Base-by-base conservation (phyloP, 2,329 filamentous ascomycete species). In the Botrytis squamosa region DNA sequence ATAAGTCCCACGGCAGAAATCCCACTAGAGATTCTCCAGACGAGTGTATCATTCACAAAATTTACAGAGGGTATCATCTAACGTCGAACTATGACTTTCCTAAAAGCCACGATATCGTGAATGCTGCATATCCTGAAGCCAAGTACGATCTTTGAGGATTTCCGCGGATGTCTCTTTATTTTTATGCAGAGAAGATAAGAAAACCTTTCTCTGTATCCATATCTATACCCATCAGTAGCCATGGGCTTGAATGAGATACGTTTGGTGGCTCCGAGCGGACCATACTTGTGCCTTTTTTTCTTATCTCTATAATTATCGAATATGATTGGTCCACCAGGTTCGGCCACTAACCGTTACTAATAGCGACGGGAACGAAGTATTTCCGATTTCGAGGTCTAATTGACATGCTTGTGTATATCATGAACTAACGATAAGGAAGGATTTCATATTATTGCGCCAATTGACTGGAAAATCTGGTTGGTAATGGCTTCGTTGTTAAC, bases 141-240 rank as follows among this genome's bases (percentile, higher is more conserved):
- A 25, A 52, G 20, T 9, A 10, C 20, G 12, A 44, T 33, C 40
- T 46, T 55, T 71, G 25, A 71, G 20, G 44, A 55, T 71, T 71
- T 71, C 70, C 70, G 70, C 70, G 70, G 70, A 71, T 40, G 16
- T 71, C 40, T 57, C 6, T 38, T 40, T 22, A 71, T 33, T 20
- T 55, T 20, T 25, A n/a, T 33, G 38, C 57, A 71, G n/a, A 65
- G 3, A 14, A 42, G 33, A 65, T 44, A 63, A 66, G 46, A n/a
- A 29, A 22, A 12, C 29, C 33, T 52, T 38, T 64, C 33, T n/a
- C 59, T 52, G 52, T 44, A 52, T 20, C 65, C 22, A 71, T 38
- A 71, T 38, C 33, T 44, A 42, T 65, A 71, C 16, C 60, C 70
- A 40, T 14, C 25, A 33, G 38, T 65, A 70, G 68, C 46, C 46